Evolutionary conservation across 2,329 filamentous ascomycete genomes (phyloP), one percentile per base, ranked within the genome.

Genomic region (Cordyceps farinosa): DNA sequence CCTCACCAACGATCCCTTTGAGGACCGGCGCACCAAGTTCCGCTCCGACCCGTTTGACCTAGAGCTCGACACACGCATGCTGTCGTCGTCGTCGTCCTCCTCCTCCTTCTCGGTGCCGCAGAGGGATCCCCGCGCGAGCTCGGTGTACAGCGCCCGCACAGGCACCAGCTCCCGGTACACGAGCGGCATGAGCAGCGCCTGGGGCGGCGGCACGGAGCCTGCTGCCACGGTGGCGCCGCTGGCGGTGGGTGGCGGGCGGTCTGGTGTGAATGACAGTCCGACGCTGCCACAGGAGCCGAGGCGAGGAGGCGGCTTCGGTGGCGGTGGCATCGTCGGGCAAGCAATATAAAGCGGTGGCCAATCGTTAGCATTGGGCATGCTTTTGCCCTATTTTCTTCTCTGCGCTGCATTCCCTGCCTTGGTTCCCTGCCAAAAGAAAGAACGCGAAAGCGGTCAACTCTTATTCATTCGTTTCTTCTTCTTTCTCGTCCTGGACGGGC

Each of bases 11-110:
- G 73, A 74, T 40, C 80, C 77, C n/a, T 77, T 80, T 51, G 78
- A 77, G 51, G 78, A 75, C 6, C 74, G 77, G 17, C 79, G 82
- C 62, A 82, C 82, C 68, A 85, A 84, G 69, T 85, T 86, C 70
- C 83, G 85, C 51, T 87, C 85, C 1, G 85, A 88, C 66, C 86
- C 85, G 1, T 88, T 88, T 69, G 86, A 89, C 67, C 77, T 88
- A n/a, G 86, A 88, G 70, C 66, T 76, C 13, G 71, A 73, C 58
- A 66, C 65, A 42, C 67, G 65, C 8, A 30, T 67, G 10, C 47
- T 64, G 44, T 66, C 69, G 5, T 67, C 64, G 34, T 61, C 61
- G n/a, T 58, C 63, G 11, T 40, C 15, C 13, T 40, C 34, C 9
- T 34, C 38, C 38, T 40, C 38, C 38, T 40, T 13, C 38, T 11